Percentiles rank a stretch among this genome's conserved stretches.
phyloP scores from a whole-genome alignment of 2,329 filamentous ascomycete genomes.

The Didymella lethalis region DNA sequence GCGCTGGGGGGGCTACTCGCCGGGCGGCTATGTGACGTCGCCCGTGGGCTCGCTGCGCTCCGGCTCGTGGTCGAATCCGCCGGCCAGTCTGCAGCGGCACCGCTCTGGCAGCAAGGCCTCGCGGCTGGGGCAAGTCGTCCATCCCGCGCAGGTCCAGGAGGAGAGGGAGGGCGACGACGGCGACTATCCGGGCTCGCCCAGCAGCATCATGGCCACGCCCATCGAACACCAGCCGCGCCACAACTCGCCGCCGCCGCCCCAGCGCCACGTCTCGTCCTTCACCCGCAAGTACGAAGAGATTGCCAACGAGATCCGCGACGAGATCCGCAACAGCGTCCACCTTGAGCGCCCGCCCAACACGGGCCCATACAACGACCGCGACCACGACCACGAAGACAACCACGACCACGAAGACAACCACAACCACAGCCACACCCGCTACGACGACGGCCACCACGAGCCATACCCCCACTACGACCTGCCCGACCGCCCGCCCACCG shows the following conservation, averaged over 20 bases:
- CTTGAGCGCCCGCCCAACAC: conserved; percentile 15
- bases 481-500: conserved; percentile 60
- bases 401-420: neutral
- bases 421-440: conserved; percentile 4
- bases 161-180: conserved; percentile 13
- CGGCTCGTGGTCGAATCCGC: conserved; percentile 53
- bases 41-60: conserved; percentile 68
- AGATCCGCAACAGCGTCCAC: conserved; percentile 34
- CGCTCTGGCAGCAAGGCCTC: conserved; percentile 54
- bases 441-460: conserved; percentile 6
- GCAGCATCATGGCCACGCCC: conserved; percentile 9
- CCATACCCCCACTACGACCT: conserved; percentile 31
- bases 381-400: conserved; percentile 5
- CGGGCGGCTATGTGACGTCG: conserved; percentile 72
- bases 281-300: conserved; percentile 50
- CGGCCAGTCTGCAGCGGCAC: conserved; percentile 43
- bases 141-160: conserved; percentile 43
- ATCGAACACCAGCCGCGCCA: conserved; percentile 17
- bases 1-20: conserved; percentile 74
- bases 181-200: conserved; percentile 29
- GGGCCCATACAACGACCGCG: conserved; percentile 4
- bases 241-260: conserved; percentile 23
- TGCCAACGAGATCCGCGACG: conserved; percentile 44
- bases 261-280: conserved; percentile 48
- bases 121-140: conserved; percentile 53